These are phyloP conservation scores for Luvunga scandens DNA, from an alignment of 345 rosid species.

Conservation along the genomic window DNA sequence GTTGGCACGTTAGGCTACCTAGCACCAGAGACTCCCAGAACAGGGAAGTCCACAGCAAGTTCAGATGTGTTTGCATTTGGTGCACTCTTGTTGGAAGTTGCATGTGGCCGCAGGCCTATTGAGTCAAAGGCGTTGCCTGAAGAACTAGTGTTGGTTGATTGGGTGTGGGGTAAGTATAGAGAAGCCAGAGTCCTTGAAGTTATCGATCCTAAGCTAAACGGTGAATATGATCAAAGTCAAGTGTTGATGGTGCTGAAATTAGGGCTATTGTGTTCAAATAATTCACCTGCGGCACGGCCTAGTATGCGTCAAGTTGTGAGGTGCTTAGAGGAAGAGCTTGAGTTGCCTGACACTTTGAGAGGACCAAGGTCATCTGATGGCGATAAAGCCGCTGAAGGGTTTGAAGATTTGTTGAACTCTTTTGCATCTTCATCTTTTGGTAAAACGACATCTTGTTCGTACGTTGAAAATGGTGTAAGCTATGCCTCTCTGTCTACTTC, in stretches of 20 bases:
- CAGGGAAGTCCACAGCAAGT: slow-evolving; percentile 69
- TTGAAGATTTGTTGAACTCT: slow-evolving; percentile 32
- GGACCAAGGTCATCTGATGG: slow-evolving; percentile 14
- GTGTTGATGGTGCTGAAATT: slow-evolving; percentile 53
- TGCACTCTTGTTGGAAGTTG: slow-evolving; percentile 75
- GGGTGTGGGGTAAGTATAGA: slow-evolving; percentile 66
- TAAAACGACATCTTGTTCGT: slow-evolving; percentile 23
- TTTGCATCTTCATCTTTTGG: slow-evolving; percentile 39
- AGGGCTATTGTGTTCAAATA: slow-evolving; percentile 75
- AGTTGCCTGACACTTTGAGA: slow-evolving; percentile 26
- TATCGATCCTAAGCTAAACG: slow-evolving; percentile 46
- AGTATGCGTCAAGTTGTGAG: slow-evolving; percentile 64
- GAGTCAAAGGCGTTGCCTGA: slow-evolving; percentile 72
- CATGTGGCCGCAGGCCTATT: slow-evolving; percentile 81
- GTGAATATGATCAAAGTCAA: slow-evolving; percentile 46
- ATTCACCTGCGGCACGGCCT: slow-evolving; percentile 55
- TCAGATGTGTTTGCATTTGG: slow-evolving; percentile 94
- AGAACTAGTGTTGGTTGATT: slow-evolving; percentile 78
- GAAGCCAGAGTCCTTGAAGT: slow-evolving; percentile 48
- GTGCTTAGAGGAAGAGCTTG: slow-evolving; percentile 59
- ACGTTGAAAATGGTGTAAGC: slow-evolving; percentile 16
- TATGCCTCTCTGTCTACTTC: slow-evolving; percentile 37
- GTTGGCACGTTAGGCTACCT: slow-evolving; percentile 91
- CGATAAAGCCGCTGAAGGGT: slow-evolving; percentile 17
- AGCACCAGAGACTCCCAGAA: slow-evolving; percentile 82